Base-by-base conservation (phyloP, 2,329 filamentous ascomycete genomes). In the Gaeumannomyces sp. region DNA sequence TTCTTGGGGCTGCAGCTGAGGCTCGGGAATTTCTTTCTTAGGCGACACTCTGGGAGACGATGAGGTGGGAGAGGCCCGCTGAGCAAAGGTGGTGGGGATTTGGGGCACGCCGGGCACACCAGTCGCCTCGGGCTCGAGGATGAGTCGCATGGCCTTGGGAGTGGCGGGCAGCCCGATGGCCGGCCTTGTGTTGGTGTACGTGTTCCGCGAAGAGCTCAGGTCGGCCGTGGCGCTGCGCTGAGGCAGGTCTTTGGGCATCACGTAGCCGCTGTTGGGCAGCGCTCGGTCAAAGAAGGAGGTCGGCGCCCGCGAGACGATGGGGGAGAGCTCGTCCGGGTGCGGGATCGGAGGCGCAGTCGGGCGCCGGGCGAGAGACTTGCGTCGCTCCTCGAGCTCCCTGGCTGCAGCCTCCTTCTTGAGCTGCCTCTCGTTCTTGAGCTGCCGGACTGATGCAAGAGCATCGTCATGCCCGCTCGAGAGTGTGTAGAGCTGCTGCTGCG, bases 91-190 rank as follows among this genome's bases (percentile, higher is more conserved):
- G 1, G 77, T 69, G 1, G 85, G 84, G 38, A 88, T 80, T 0
- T 78, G 75, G 25, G 85, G 84, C 5, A 86, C 78, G n/a, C 88
- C 73, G 65, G 68, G 74, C 33, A 65, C 67, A 16, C 70, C 71
- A 35, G 77, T 78, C 58, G 81, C 78, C 65, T 88, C 83, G 2
- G 81, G 76, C 69, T 86, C 84, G 69, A 94, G 87, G 59, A 91
- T 87, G 1, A 96, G 87, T 27, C 90, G 86, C 93, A 97, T 96
- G 1, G 93, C 93, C 77, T 92, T 89, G 35, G 94, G 93, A 0
- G 93, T 97, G 2, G 93, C 92, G 19, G 94, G 93, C n/a, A 97
- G 83, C 0, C 93, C 93, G 63, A 94, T 83, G 7, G 85, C 82
- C 1, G 83, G 80, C 1, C 75, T 75, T 66, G 73, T 77, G 63